These are phyloP conservation scores for Myxozyma melibiosi DNA, from an alignment of 805 yeast genomes.

Conservation along the genomic window DNA sequence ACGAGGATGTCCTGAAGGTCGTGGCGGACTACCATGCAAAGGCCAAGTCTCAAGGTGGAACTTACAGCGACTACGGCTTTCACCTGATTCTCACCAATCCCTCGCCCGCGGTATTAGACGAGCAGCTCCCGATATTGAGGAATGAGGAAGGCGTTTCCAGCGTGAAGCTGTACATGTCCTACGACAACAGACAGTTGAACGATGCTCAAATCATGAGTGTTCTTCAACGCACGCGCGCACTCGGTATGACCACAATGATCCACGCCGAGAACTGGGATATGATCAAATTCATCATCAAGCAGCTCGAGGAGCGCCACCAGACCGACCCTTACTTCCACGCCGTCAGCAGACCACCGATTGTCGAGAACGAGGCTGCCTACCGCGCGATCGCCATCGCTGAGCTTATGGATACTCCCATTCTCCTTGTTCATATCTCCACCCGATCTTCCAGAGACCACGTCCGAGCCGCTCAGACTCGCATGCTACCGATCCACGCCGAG, in stretches of 20 bases:
- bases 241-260: constrained; percentile 52
- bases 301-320: constrained; percentile 45
- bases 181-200: constrained; percentile 47
- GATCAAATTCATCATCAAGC: constrained; percentile 47
- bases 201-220: constrained; percentile 49
- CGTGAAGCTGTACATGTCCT: constrained; percentile 52
- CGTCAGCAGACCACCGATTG: constrained; percentile 49
- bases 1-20: constrained; percentile 38
- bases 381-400: constrained; percentile 51
- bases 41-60: constrained; percentile 38
- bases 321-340: constrained; percentile 52
- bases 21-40: constrained; percentile 41
- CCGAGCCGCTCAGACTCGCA: constrained; percentile 47
- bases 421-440: constrained; percentile 54
- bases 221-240: constrained; percentile 46
- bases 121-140: constrained; percentile 43
- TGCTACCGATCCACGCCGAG: constrained; percentile 52
- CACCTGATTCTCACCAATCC: constrained; percentile 50
- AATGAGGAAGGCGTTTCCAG: constrained; percentile 46
- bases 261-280: constrained; percentile 58
- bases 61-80: constrained; percentile 53
- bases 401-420: constrained; percentile 50
- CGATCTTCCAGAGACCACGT: constrained; percentile 48
- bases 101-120: constrained; percentile 38
- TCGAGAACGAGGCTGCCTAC: constrained; percentile 55